These are phyloP conservation scores for Nemania sp. DNA, from an alignment of 2,329 filamentous ascomycete genomes.

Conservation along the genomic window DNA sequence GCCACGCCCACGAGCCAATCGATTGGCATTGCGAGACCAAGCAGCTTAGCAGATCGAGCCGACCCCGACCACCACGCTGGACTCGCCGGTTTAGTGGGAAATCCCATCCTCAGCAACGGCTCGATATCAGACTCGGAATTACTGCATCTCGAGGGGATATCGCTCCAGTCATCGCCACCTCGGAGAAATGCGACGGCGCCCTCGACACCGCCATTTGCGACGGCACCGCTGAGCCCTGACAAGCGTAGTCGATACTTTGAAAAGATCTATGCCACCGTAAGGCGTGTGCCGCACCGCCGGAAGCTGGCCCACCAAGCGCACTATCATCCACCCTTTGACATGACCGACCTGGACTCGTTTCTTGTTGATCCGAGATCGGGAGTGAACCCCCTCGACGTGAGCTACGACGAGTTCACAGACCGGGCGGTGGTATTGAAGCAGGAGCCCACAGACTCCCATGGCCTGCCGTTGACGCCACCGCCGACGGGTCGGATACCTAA, in stretches of 20 bases:
- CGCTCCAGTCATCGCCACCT: constrained; percentile 42
- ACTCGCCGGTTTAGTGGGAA: constrained; percentile 27
- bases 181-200: constrained; percentile 34
- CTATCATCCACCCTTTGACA: constrained; percentile 16
- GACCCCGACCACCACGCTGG: constrained; percentile 23
- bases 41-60: constrained; percentile 17
- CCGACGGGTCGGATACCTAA: constrained; percentile 37
- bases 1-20: constrained; percentile 16
- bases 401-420: constrained; percentile 25
- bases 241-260: constrained; percentile 38
- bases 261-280: constrained; percentile 37
- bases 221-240: constrained; percentile 31
- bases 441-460: constrained; percentile 33
- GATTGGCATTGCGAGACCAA: constrained; percentile 20
- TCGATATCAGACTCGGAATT: constrained; percentile 55
- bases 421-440: constrained; percentile 21
- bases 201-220: constrained; percentile 35
- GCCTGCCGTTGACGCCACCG: constrained; percentile 39
- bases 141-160: constrained; percentile 53
- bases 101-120: constrained; percentile 41
- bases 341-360: constrained; percentile 24
- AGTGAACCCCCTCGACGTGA: constrained; percentile 20
- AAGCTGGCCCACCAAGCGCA: constrained; percentile 24
- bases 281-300: constrained; percentile 34
- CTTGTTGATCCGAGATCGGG: constrained; percentile 13